Evolutionary conservation across 2,329 filamentous ascomycete species (phyloP).

Genomic region (Aspergillus terreus): DNA sequence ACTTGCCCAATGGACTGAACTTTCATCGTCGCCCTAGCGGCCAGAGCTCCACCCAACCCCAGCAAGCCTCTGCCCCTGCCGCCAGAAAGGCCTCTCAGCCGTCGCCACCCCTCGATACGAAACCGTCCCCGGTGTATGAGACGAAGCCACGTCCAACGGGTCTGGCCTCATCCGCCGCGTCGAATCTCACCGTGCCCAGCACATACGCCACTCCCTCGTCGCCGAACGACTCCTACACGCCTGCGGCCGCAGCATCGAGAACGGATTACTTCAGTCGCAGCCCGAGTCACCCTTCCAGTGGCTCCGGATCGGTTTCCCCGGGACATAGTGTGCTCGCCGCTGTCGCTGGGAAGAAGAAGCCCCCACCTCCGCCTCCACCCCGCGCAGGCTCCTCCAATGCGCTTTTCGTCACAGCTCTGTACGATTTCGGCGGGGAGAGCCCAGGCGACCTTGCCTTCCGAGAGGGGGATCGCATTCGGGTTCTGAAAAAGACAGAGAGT

Average conservation of each 20-base stretch:
- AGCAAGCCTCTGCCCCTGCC: conserved; percentile 15
- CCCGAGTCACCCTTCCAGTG: conserved; percentile 27
- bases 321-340: conserved; percentile 36
- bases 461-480: conserved; percentile 73
- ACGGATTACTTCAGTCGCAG: conserved; percentile 35
- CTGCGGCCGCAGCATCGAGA: conserved; percentile 29
- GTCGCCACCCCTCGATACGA: conserved; percentile 9
- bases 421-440: conserved; percentile 68
- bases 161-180: conserved; percentile 14
- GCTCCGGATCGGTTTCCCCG: conserved; percentile 33
- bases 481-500: conserved; percentile 73
- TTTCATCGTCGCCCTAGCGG: conserved; percentile 36
- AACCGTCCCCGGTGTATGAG: conserved; percentile 24
- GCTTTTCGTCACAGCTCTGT: conserved; percentile 66
- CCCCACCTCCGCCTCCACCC: conserved; percentile 67
- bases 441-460: conserved; percentile 68
- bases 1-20: conserved; percentile 34
- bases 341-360: conserved; percentile 64
- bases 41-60: conserved; percentile 2
- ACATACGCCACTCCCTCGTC: conserved; percentile 4
- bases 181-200: conserved; percentile 4
- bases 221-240: conserved; percentile 19
- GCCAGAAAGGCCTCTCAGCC: conserved; percentile 16
- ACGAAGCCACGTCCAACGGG: conserved; percentile 25
- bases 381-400: conserved; percentile 52